These are phyloP conservation scores for Amphicarpaea edgeworthii DNA, from an alignment of 306 rosid species.

Conservation along the genomic window DNA sequence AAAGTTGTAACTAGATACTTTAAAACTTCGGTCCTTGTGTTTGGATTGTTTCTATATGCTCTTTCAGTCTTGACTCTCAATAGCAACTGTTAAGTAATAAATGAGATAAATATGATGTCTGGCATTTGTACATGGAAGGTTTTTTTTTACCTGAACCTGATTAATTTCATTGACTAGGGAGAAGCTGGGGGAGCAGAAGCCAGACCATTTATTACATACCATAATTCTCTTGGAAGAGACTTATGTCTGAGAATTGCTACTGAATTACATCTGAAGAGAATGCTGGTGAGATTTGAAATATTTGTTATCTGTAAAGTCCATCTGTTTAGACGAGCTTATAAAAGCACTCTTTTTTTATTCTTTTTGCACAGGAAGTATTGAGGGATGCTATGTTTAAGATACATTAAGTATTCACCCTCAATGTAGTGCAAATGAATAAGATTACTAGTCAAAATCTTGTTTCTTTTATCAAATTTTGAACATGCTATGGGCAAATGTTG, in stretches of 20 bases:
- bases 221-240: constrained; percentile 93
- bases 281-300: constrained; percentile 80
- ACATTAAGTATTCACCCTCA: constrained; percentile 17
- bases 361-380: neutral
- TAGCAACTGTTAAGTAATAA: constrained; percentile 9
- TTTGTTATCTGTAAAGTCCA: constrained; percentile 5
- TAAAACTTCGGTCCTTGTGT: neutral
- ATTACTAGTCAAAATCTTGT: constrained; percentile 27
- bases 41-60: constrained; percentile 4
- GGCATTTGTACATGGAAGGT: constrained; percentile 30
- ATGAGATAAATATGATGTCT: constrained; percentile 6
- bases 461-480: constrained; percentile 30
- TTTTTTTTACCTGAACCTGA: constrained; percentile 42
- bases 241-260: constrained; percentile 96
- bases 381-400: constrained; percentile 15
- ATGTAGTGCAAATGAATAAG: constrained; percentile 32
- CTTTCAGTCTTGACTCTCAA: neutral
- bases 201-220: constrained; percentile 95
- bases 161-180: constrained; percentile 73
- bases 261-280: constrained; percentile 94
- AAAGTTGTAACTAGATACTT: constrained; percentile 16
- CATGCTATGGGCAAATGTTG: constrained; percentile 7
- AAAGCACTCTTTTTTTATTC: neutral
- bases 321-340: neutral
- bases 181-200: constrained; percentile 99